These are phyloP conservation scores for Fusarium nurragi DNA, from an alignment of 2,329 filamentous ascomycete genomes.

Conservation along the genomic window DNA sequence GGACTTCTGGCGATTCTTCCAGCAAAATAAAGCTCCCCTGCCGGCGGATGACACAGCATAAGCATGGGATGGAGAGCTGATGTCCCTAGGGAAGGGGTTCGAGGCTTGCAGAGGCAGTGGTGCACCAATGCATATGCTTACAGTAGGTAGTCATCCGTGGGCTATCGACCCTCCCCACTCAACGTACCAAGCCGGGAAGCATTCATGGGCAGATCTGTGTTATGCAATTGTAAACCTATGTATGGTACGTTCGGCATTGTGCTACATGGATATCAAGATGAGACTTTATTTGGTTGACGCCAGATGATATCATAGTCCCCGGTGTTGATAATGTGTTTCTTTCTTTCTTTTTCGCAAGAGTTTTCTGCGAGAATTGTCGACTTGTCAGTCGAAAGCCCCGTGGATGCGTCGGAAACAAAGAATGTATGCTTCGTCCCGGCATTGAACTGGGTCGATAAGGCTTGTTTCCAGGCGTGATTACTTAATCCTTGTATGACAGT, in stretches of 20 bases:
- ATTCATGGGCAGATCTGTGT: constrained; percentile 17
- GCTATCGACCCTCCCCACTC: constrained; percentile 29
- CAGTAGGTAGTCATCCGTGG: constrained; percentile 36
- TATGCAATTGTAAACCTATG: not conserved
- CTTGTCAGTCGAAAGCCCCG: not conserved
- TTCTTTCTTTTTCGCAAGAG: not conserved
- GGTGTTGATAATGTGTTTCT: not conserved
- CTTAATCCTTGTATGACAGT: constrained; percentile 23
- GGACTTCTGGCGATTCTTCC: not conserved
- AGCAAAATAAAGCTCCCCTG: not conserved
- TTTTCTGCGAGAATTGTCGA: not conserved
- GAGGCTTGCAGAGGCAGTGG: constrained; percentile 7
- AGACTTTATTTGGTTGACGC: constrained; percentile 38
- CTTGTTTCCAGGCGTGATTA: constrained; percentile 17
- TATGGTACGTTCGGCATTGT: not conserved
- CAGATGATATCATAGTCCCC: too few species aligned
- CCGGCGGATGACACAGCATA: not conserved
- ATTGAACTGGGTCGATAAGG: constrained; percentile 37
- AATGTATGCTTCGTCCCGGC: constrained; percentile 39
- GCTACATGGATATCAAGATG: constrained; percentile 9
- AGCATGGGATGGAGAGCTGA: constrained; percentile 4
- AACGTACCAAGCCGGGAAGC: constrained; percentile 1
- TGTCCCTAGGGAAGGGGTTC: not conserved
- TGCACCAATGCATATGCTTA: constrained; percentile 31
- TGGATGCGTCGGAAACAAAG: constrained; percentile 35